Evolutionary conservation across 176 grass and related monocot species (phyloP), one percentile per base, ranked within the genome.

Genomic region (Lolium perenne): DNA sequence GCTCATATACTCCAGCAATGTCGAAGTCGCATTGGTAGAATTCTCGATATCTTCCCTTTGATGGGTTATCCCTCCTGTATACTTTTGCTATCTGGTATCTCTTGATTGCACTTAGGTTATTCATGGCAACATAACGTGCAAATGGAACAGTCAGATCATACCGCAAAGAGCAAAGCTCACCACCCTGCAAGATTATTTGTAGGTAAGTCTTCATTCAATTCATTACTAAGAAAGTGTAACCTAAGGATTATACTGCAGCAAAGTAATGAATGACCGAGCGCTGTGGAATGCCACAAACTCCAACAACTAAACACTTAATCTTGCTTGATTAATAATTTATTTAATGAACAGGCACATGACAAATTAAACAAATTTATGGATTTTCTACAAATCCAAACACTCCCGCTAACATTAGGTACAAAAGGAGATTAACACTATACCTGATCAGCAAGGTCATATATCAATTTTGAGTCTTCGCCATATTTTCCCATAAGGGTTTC

Each of bases 401-500:
- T 20, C 1, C n/a, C 1, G 76, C n/a, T 22, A 35, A 59, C 35
- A 0, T 14, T 25, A 67, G 58, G 45, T 67, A 65, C 22, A 20
- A 40, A 60, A 8, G n/a, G 15, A 59, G 50, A 64, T 15, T n/a
- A 6, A 83, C 76, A 80, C 5, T 62, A 13, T 92, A 99, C 97
- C 97, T 99, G 94, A 64, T 99, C 97, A 80, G 97, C 97, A 58
- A 99, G 89, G 90, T 99, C 97, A 79, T 93, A 99, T 77, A 99
- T 91, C 88, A 99, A 85, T 41, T 99, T 99, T 8, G 94, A 99
- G 87, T 99, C 97, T 92, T 99, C 94, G 18, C 94, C 97, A 92
- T 99, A 99, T 86, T 99, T 99, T 1, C 97, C 97, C 97, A 99
- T 99, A 68, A 99, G 92, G 40, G 97, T 99, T 87, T 99, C 97